Evolutionary conservation across 495 filamentous ascomycete species (phyloP).

Genomic region (Sabuloglossum arenarium): DNA sequence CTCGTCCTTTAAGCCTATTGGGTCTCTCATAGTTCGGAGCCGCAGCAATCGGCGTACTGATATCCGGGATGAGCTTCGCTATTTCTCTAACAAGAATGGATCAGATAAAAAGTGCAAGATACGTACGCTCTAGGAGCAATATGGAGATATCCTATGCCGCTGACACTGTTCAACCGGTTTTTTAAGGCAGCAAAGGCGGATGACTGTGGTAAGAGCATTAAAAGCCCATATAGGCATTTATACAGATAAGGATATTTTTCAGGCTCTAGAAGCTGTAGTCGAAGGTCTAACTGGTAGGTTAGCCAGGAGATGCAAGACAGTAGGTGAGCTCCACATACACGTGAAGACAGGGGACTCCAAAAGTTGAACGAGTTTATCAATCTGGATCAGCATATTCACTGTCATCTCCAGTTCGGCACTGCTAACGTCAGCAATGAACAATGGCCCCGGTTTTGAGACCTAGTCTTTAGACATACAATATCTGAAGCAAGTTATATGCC

Average conservation of each 20-base stretch:
- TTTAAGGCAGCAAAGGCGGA: slow-evolving; percentile 93
- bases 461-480: slow-evolving; percentile 49
- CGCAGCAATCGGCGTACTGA: slow-evolving; percentile 12
- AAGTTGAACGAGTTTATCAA: slow-evolving; percentile 95
- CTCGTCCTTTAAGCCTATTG: slow-evolving; percentile 61
- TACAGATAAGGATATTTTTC: slow-evolving; percentile 92
- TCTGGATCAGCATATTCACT: slow-evolving; percentile 94
- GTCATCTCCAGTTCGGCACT: slow-evolving; percentile 98
- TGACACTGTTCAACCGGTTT: slow-evolving; percentile 90
- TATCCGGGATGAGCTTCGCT: slow-evolving; percentile 11
- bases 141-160: slow-evolving; percentile 89
- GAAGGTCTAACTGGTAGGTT: slow-evolving; percentile 39
- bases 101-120: slow-evolving; percentile 4
- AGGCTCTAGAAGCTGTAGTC: slow-evolving; percentile 92
- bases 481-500: slow-evolving; percentile 87
- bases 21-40: slow-evolving; percentile 44
- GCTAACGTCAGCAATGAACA: slow-evolving; percentile 19
- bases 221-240: slow-evolving; percentile 91
- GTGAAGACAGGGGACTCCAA: slow-evolving; percentile 97
- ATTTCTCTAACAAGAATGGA: slow-evolving; percentile 16
- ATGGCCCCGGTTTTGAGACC: not conserved
- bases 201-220: slow-evolving; percentile 96
- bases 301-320: not conserved
- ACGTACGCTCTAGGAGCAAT: slow-evolving; percentile 65
- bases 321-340: slow-evolving; percentile 28